A percentile compares a stretch with the other conserved stretches of the same genome.
phyloP scores from a whole-genome alignment of 768 basidiomycete species.

The Boletus rubropictus region DNA sequence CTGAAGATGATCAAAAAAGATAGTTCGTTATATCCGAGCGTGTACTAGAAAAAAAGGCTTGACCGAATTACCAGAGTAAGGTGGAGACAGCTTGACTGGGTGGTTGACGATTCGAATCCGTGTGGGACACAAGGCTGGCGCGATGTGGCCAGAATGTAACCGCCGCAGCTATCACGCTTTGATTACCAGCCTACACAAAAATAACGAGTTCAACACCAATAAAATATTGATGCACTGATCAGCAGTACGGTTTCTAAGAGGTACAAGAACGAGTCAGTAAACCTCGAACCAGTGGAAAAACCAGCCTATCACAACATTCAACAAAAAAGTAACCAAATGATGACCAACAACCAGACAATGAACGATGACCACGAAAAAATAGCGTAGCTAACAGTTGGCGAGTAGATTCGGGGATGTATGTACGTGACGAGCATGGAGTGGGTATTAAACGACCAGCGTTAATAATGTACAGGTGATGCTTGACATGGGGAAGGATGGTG shows the following conservation, averaged over 20 bases:
- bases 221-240: background rate
- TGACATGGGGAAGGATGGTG: background rate
- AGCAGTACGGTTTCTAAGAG: constrained; percentile 3
- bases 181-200: too few relatives aligned
- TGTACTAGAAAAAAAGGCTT: too few relatives aligned
- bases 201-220: background rate
- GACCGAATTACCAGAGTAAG: constrained; percentile 19
- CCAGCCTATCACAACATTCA: constrained; percentile 4
- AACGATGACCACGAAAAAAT: constrained; percentile 1
- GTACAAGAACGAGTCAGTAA: constrained; percentile 9
- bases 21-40: background rate
- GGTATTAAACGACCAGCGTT: constrained; percentile 30
- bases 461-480: constrained; percentile 12
- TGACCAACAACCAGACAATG: constrained; percentile 6
- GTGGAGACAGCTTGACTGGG: constrained; percentile 27
- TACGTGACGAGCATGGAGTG: constrained; percentile 7
- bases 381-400: constrained; percentile 8
- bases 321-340: constrained; percentile 6
- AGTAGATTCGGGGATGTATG: constrained; percentile 15
- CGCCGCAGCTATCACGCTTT: too few relatives aligned
- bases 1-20: constrained; percentile 5
- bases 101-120: constrained; percentile 5
- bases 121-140: background rate
- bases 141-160: constrained; percentile 11
- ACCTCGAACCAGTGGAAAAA: constrained; percentile 6